phyloP scores from a whole-genome alignment of 257 asterid genomes.

The Linaria vulgaris region DNA sequence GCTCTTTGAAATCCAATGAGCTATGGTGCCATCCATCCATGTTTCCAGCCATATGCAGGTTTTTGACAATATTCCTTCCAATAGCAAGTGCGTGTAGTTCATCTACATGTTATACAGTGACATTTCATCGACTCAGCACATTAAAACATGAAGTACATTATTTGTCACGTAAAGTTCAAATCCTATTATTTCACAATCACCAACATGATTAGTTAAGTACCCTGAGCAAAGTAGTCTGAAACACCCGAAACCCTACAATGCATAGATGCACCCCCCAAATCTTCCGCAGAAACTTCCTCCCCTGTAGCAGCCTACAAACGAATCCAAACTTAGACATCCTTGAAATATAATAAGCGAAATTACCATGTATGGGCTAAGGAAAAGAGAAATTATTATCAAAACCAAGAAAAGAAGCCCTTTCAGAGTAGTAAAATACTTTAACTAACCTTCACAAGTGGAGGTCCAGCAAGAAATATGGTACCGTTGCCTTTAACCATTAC shows the following conservation, averaged over 20 bases:
- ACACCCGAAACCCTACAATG: slow-evolving; percentile 98
- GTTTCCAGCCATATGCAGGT: slow-evolving; percentile 81
- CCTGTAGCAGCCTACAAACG: slow-evolving; percentile 93
- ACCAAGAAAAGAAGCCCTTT: background rate
- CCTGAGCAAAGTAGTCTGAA: slow-evolving; percentile 96
- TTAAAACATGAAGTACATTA: slow-evolving; percentile 8
- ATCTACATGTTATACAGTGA: slow-evolving; percentile 49
- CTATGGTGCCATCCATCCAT: slow-evolving; percentile 35
- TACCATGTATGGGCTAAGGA: background rate
- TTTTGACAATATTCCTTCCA: slow-evolving; percentile 88
- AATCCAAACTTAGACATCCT: slow-evolving; percentile 22
- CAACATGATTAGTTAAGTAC: slow-evolving; percentile 30
- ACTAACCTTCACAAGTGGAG: slow-evolving; percentile 97
- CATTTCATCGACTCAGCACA: slow-evolving; percentile 25
- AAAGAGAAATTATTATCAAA: background rate
- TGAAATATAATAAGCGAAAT: slow-evolving; percentile 20
- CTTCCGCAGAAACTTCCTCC: slow-evolving; percentile 96
- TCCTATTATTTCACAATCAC: background rate
- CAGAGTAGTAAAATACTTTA: slow-evolving; percentile 8
- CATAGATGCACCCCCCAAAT: slow-evolving; percentile 93
- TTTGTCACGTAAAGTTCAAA: slow-evolving; percentile 9
- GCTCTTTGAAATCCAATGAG: slow-evolving; percentile 64
- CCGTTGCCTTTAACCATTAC: slow-evolving; percentile 99
- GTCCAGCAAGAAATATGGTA: slow-evolving; percentile 98
- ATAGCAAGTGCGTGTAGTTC: slow-evolving; percentile 90